Conservation (phyloP, 345 rosid species). For the Brassica nigra region DNA sequence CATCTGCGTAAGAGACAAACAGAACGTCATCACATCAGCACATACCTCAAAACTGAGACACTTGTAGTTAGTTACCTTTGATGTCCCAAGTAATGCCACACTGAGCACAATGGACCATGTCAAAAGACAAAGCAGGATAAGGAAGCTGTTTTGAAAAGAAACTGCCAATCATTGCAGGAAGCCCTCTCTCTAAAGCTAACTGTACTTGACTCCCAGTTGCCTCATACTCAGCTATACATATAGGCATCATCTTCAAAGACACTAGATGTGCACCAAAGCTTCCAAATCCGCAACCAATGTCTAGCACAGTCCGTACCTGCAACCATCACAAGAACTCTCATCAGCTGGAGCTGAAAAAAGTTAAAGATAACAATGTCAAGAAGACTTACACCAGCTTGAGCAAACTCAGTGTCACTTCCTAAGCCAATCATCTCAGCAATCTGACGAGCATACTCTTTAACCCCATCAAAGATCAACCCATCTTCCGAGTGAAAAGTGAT, state of each 20-base stretch:
- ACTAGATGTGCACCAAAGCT: constrained; percentile 96
- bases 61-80: constrained; percentile 57
- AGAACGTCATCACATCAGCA: background rate
- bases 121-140: constrained; percentile 82
- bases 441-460: constrained; percentile 94
- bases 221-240: constrained; percentile 91
- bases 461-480: constrained; percentile 84
- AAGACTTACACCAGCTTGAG: constrained; percentile 90
- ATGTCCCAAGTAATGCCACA: constrained; percentile 87
- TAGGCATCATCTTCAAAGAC: constrained; percentile 75
- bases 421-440: constrained; percentile 96
- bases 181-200: constrained; percentile 95
- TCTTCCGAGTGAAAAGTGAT: constrained; percentile 92
- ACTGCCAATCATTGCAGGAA: constrained; percentile 93
- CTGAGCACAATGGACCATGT: constrained; percentile 97
- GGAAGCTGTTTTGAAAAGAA: constrained; percentile 87
- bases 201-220: constrained; percentile 98
- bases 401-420: constrained; percentile 84
- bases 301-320: constrained; percentile 77
- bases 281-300: constrained; percentile 98
- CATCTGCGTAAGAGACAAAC: constrained; percentile 56
- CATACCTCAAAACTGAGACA: background rate
- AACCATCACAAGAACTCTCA: constrained; percentile 11
- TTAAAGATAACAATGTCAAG: constrained; percentile 5
- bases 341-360: too few species aligned